These are phyloP conservation scores for Sonneratia alba DNA, from an alignment of 345 rosid species.

Conservation along the genomic window DNA sequence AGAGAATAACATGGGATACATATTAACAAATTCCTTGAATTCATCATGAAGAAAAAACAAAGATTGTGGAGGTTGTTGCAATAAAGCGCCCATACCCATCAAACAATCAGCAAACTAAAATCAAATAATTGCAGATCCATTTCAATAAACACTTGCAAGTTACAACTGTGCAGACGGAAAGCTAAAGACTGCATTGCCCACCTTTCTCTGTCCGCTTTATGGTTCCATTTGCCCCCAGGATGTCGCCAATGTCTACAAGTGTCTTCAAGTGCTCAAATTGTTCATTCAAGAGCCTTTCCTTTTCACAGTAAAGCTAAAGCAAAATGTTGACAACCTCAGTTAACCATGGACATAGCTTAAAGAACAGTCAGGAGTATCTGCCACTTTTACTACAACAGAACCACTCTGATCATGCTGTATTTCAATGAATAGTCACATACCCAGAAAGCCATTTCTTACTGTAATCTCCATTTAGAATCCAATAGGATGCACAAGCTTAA, in stretches of 20 bases:
- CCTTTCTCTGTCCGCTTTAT: conserved; percentile 95
- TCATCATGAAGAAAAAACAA: not conserved
- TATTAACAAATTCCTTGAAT: not conserved
- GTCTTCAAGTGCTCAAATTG: conserved; percentile 71
- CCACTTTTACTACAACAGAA: not conserved
- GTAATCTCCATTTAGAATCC: no score
- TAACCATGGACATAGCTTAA: not conserved
- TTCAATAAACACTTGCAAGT: not conserved
- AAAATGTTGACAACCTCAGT: conserved; percentile 2
- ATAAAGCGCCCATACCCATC: no score
- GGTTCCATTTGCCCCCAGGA: conserved; percentile 76
- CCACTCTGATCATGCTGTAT: not conserved
- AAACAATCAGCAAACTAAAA: not conserved
- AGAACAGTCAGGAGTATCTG: not conserved
- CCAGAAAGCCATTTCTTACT: not conserved
- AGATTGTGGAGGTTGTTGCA: not conserved
- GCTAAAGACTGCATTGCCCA: conserved; percentile 8
- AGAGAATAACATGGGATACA: conserved; percentile 9
- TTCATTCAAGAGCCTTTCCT: conserved; percentile 58
- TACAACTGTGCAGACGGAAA: not conserved
- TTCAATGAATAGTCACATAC: not conserved
- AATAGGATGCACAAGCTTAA: no score
- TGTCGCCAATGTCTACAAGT: conserved; percentile 79
- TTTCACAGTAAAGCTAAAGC: conserved; percentile 81
- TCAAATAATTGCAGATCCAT: not conserved